A percentile compares a stretch with the other conserved stretches of the same genome.
Evolutionary conservation across 1,284 basidiomycete species (phyloP).

Genomic region (Polyporus tsugae): DNA sequence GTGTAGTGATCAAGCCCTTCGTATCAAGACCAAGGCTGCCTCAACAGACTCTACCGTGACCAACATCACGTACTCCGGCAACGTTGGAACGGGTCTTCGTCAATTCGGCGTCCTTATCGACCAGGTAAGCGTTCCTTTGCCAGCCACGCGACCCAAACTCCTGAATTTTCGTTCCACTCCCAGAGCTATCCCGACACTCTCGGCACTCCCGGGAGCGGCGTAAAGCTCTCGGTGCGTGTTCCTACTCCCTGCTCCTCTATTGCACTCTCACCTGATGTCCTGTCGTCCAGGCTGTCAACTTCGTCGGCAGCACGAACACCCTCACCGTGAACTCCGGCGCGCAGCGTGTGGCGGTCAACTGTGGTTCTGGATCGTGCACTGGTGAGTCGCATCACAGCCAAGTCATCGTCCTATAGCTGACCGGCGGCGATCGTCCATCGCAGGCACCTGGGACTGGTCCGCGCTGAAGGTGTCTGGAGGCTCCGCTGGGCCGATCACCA

Average conservation of each 20-base stretch:
- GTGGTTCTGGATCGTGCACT: conserved; percentile 42
- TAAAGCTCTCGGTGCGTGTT: conserved; percentile 38
- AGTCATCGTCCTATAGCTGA: background rate
- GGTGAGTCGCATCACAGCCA: conserved; percentile 31
- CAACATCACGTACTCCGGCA: conserved; percentile 48
- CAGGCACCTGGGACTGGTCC: conserved; percentile 63
- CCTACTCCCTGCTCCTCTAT: background rate
- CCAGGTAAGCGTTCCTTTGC: conserved; percentile 35
- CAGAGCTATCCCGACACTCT: conserved; percentile 49
- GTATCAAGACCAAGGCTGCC: conserved; percentile 50
- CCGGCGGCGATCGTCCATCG: conserved; percentile 3
- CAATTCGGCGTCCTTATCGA: conserved; percentile 50
- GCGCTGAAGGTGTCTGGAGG: conserved; percentile 56
- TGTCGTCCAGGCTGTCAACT: conserved; percentile 40
- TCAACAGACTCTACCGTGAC: conserved; percentile 46
- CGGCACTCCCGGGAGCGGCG: conserved; percentile 47
- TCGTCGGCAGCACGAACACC: conserved; percentile 39
- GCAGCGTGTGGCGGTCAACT: conserved; percentile 44
- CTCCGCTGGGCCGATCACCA: conserved; percentile 46
- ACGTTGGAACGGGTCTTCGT: conserved; percentile 38
- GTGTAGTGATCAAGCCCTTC: conserved; percentile 48
- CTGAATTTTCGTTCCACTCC: background rate
- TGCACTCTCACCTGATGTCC: background rate
- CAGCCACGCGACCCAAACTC: background rate
- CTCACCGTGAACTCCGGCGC: conserved; percentile 40